phyloP scores from a whole-genome alignment of 2,329 filamentous ascomycete genomes.

The Reticulascus tulasneorum region DNA sequence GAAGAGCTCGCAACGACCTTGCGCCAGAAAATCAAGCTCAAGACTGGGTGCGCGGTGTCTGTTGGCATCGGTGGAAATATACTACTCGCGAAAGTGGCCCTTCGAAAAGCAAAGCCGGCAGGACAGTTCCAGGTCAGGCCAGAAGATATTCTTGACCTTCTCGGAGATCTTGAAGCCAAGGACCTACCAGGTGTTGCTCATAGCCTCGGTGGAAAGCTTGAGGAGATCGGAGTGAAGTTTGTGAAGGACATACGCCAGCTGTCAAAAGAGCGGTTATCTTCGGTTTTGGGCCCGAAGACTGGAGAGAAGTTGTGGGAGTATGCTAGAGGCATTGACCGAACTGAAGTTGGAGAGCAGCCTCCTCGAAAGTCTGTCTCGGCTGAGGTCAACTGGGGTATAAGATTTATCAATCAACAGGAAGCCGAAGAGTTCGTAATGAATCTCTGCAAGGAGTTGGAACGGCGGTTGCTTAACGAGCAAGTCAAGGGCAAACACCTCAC shows the following conservation, averaged over 20 bases:
- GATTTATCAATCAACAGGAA: slow-evolving; percentile 88
- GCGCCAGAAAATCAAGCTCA: slow-evolving; percentile 65
- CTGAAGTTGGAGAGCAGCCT: slow-evolving; percentile 81
- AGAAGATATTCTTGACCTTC: slow-evolving; percentile 70
- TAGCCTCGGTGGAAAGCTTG: slow-evolving; percentile 81
- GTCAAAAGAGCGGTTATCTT: slow-evolving; percentile 70
- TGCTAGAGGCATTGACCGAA: slow-evolving; percentile 77
- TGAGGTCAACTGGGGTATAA: slow-evolving; percentile 97
- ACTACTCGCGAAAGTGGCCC: slow-evolving; percentile 81
- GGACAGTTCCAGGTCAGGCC: slow-evolving; percentile 87
- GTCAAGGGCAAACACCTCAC: slow-evolving; percentile 87
- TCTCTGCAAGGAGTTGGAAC: slow-evolving; percentile 79
- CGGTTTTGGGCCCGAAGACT: slow-evolving; percentile 81
- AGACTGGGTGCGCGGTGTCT: slow-evolving; percentile 82
- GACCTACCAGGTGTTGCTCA: slow-evolving; percentile 88
- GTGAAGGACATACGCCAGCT: slow-evolving; percentile 80
- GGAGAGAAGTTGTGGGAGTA: slow-evolving; percentile 90
- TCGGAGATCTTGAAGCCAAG: slow-evolving; percentile 74
- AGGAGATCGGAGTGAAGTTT: slow-evolving; percentile 76
- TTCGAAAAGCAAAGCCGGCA: slow-evolving; percentile 89
- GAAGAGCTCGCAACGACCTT: slow-evolving; percentile 66
- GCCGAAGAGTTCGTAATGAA: slow-evolving; percentile 88
- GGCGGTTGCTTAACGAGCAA: slow-evolving; percentile 73
- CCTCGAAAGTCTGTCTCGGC: slow-evolving; percentile 92
- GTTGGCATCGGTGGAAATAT: slow-evolving; percentile 92